A percentile compares a stretch with the other conserved stretches of the same genome.
Evolutionary conservation across 2,329 filamentous ascomycete species (phyloP).

Genomic region (Colletotrichum sublineola): DNA sequence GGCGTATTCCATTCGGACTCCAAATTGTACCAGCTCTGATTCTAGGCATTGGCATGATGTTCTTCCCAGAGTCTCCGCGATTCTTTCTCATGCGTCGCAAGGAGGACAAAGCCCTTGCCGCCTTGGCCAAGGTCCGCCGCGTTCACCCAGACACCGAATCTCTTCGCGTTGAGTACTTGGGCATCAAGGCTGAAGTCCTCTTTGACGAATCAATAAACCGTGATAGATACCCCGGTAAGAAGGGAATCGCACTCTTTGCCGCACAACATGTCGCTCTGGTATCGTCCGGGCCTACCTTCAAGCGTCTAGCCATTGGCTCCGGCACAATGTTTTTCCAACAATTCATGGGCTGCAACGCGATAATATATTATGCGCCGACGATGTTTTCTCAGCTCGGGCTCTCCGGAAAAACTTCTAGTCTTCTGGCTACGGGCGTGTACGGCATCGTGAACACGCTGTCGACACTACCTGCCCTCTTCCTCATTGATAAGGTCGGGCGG

Average conservation of each 20-base stretch:
- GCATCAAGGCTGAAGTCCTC: background rate
- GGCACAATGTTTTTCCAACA: background rate
- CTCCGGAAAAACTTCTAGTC: background rate
- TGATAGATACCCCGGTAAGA: background rate
- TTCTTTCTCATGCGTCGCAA: constrained; percentile 52
- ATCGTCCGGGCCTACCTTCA: background rate
- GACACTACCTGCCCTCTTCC: background rate
- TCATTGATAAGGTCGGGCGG: background rate
- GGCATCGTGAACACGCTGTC: background rate
- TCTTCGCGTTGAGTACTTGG: constrained; percentile 45
- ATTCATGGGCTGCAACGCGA: background rate
- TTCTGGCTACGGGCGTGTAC: background rate
- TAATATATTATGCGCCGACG: background rate
- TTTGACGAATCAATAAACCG: background rate
- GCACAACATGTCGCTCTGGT: background rate
- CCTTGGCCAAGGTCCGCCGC: constrained; percentile 51
- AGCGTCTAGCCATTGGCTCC: background rate
- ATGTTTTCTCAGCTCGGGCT: background rate
- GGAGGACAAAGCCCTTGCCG: constrained; percentile 50
- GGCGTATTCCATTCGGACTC: background rate
- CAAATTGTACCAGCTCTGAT: constrained; percentile 60
- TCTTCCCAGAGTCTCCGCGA: constrained; percentile 60
- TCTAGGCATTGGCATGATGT: constrained; percentile 66
- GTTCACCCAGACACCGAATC: constrained; percentile 50
- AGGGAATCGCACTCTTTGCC: background rate